A percentile compares a stretch with the other conserved stretches of the same genome.
Conservation (phyloP, 768 basidiomycete species). For the Leccinum longicurvipes region DNA sequence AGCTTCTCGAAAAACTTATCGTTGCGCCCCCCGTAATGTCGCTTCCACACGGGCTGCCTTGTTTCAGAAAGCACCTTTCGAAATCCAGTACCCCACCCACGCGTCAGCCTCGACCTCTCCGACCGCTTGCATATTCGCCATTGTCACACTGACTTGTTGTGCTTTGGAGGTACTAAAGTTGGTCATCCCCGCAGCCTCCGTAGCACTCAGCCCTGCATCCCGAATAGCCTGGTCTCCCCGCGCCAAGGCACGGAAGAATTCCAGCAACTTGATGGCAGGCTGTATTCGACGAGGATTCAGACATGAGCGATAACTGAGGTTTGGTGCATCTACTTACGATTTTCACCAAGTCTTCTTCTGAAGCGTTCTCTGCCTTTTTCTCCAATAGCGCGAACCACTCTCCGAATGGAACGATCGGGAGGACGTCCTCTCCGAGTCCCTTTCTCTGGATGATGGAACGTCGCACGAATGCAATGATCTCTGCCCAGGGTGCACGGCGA, state of each 20-base stretch:
- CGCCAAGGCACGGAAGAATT: conserved; percentile 30
- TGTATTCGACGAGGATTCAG: not conserved
- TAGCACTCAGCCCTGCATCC: not conserved
- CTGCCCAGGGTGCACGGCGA: conserved; percentile 30
- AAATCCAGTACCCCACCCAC: conserved; percentile 21
- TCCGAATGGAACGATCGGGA: conserved; percentile 32
- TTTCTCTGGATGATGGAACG: conserved; percentile 14
- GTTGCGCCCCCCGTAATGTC: too few species aligned
- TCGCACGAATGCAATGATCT: conserved; percentile 27
- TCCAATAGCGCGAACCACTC: conserved; percentile 36
- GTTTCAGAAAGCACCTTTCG: not conserved
- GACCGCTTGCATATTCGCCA: conserved; percentile 25
- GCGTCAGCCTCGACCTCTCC: conserved; percentile 22
- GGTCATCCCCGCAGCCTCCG: conserved; percentile 22
- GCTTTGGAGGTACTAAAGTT: conserved; percentile 17
- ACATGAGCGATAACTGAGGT: not conserved
- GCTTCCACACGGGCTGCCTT: not conserved
- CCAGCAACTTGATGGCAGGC: conserved; percentile 36
- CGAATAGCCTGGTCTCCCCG: conserved; percentile 15
- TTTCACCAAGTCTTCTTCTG: conserved; percentile 25
- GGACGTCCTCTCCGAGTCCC: not conserved
- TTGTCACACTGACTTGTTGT: conserved; percentile 17
- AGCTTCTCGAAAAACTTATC: too few species aligned
- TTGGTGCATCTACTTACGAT: conserved; percentile 27
- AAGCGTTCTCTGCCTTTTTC: conserved; percentile 14